Evolutionary conservation across 2,329 filamentous ascomycete species (phyloP).

Genomic region (Aspergillus sp.): DNA sequence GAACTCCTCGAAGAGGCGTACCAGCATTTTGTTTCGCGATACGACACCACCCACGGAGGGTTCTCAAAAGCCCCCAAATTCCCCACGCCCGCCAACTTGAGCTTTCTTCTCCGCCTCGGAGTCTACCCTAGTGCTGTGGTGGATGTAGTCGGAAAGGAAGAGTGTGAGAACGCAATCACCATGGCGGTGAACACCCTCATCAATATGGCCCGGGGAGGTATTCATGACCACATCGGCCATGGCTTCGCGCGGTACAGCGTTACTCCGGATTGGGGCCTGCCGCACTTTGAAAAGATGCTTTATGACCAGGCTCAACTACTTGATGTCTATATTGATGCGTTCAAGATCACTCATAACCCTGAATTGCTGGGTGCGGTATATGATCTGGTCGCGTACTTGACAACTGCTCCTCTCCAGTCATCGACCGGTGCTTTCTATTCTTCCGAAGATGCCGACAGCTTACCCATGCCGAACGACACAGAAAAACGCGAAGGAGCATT

Average conservation of each 20-base stretch:
- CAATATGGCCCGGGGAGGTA: conserved; percentile 70
- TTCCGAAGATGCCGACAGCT: conserved; percentile 87
- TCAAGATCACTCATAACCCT: conserved; percentile 64
- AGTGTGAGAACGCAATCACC: conserved; percentile 68
- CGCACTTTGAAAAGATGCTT: conserved; percentile 96
- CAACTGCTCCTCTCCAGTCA: conserved; percentile 65
- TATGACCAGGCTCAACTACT: conserved; percentile 89
- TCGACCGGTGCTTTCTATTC: conserved; percentile 75
- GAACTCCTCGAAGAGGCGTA: conserved; percentile 91
- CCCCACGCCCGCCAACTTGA: conserved; percentile 79
- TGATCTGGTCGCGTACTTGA: conserved; percentile 85
- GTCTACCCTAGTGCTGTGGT: conserved; percentile 70
- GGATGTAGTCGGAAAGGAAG: conserved; percentile 82
- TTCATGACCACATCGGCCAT: conserved; percentile 73
- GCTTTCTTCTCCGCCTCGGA: conserved; percentile 74
- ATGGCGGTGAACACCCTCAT: conserved; percentile 82
- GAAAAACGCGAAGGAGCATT: conserved; percentile 90
- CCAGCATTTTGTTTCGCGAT: conserved; percentile 75
- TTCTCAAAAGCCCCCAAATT: conserved; percentile 85
- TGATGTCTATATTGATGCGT: conserved; percentile 81
- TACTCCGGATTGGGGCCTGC: conserved; percentile 87
- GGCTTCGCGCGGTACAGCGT: conserved; percentile 85
- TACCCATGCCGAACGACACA: conserved; percentile 68
- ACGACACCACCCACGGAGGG: conserved; percentile 74
- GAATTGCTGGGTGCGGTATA: conserved; percentile 77